Evolutionary conservation across 768 basidiomycete genomes (phyloP).

Genomic region (Podaxis carcinomalis): DNA sequence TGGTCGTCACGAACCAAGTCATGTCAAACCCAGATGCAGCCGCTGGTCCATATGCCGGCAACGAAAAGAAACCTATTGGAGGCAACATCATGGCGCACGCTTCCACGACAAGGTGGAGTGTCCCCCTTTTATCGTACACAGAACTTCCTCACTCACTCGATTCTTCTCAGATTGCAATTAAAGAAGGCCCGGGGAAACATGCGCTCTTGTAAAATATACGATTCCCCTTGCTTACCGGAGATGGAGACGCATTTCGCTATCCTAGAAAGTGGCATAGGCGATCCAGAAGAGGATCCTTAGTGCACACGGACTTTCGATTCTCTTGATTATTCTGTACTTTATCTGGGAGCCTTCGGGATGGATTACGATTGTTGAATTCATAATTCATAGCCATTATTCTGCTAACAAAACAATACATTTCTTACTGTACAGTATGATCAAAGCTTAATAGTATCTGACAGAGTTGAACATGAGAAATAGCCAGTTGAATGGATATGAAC

Average conservation of each 20-base stretch:
- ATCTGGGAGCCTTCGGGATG: neutral
- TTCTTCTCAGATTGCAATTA: slow-evolving; percentile 65
- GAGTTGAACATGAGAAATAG: slow-evolving; percentile 7
- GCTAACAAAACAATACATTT: neutral
- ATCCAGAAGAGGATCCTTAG: slow-evolving; percentile 84
- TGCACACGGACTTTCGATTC: neutral
- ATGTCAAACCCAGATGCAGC: slow-evolving; percentile 98
- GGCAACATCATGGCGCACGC: slow-evolving; percentile 99
- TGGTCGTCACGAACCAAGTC: slow-evolving; percentile 97
- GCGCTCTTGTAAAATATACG: slow-evolving; percentile 94
- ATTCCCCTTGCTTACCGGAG: slow-evolving; percentile 96
- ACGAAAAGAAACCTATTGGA: slow-evolving; percentile 98
- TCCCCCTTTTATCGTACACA: slow-evolving; percentile 1
- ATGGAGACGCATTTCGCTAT: slow-evolving; percentile 96
- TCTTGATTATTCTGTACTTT: slow-evolving; percentile 9
- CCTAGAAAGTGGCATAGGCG: slow-evolving; percentile 85
- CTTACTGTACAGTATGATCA: slow-evolving; percentile 16
- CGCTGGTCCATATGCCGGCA: slow-evolving; percentile 80
- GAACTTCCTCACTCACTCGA: neutral
- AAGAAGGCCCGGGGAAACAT: slow-evolving; percentile 91
- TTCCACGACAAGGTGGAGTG: slow-evolving; percentile 82
- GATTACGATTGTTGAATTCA: neutral
- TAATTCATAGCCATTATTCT: neutral
- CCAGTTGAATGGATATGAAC: slow-evolving; percentile 47
- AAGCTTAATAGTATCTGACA: neutral